Percentiles rank a stretch among this genome's conserved stretches.
These are phyloP conservation scores for Canavalia ensiformis DNA, from an alignment of 306 rosid genomes.

Conservation along the genomic window DNA sequence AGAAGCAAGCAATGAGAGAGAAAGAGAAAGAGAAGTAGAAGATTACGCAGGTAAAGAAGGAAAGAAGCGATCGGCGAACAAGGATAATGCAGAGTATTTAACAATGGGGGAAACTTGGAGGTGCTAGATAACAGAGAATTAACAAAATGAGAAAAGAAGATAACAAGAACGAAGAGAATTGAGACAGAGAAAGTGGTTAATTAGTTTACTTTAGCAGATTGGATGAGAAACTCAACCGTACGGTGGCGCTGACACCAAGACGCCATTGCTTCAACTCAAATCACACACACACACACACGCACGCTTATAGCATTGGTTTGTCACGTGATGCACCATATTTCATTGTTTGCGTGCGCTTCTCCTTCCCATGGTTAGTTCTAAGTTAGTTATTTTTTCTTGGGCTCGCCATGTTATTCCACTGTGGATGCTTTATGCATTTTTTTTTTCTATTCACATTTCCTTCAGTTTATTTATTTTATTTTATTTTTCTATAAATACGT, in stretches of 20 bases:
- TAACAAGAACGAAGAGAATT: not conserved
- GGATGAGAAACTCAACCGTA: slow-evolving; percentile 66
- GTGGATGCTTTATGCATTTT: too few relatives aligned
- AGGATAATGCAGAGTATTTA: slow-evolving; percentile 79
- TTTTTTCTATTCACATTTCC: too few relatives aligned
- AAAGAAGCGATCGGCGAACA: slow-evolving; percentile 76
- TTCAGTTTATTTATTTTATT: too few relatives aligned
- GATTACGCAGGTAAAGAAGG: slow-evolving; percentile 59
- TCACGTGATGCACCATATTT: too few relatives aligned
- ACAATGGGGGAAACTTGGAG: slow-evolving; percentile 66
- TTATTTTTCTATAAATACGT: too few relatives aligned
- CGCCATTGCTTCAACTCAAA: slow-evolving; percentile 8
- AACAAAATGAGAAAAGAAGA: not conserved
- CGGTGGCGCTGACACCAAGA: slow-evolving; percentile 52
- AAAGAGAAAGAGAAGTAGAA: not conserved
- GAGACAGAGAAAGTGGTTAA: not conserved
- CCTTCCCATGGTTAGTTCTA: too few relatives aligned
- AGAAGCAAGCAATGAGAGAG: not conserved
- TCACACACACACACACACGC: too few relatives aligned
- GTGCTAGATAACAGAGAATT: slow-evolving; percentile 39
- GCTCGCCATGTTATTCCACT: too few relatives aligned
- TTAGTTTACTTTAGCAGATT: slow-evolving; percentile 52
- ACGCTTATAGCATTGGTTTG: too few relatives aligned
- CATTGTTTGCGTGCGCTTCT: too few relatives aligned
- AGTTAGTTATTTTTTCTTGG: too few relatives aligned